Evolutionary conservation across 352 stramenopile genomes (phyloP).

Genomic region (Pythium brassicae): DNA sequence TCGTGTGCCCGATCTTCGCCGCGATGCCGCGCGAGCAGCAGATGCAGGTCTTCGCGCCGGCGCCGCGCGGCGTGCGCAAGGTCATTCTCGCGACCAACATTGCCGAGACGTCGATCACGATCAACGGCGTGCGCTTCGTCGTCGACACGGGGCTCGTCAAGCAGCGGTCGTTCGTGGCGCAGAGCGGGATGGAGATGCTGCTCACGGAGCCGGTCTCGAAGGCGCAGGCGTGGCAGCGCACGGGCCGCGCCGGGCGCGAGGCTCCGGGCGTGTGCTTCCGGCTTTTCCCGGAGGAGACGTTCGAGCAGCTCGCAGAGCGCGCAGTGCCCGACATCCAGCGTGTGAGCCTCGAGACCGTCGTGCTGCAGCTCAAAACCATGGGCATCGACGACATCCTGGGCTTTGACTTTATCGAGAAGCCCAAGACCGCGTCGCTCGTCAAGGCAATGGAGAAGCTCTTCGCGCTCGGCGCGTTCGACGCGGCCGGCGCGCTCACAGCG

Average conservation of each 20-base stretch:
- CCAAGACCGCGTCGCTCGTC: conserved; percentile 63
- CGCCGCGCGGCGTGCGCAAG: conserved; percentile 79
- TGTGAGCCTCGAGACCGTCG: conserved; percentile 79
- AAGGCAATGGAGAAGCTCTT: conserved; percentile 85
- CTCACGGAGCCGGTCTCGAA: conserved; percentile 86
- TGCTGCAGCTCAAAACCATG: conserved; percentile 86
- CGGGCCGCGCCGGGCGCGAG: conserved; percentile 84
- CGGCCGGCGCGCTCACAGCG: conserved; percentile 57
- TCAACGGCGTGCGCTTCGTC: conserved; percentile 93
- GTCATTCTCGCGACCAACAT: conserved; percentile 96
- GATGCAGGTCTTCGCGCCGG: conserved; percentile 90
- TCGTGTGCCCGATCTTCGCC: conserved; percentile 95
- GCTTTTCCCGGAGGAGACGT: conserved; percentile 81
- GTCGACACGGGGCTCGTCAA: conserved; percentile 87
- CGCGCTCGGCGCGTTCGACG: conserved; percentile 63
- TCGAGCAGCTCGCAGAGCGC: conserved; percentile 72
- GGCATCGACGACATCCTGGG: conserved; percentile 77
- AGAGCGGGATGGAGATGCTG: conserved; percentile 87
- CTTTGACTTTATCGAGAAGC: conserved; percentile 89
- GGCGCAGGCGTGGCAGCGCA: conserved; percentile 89
- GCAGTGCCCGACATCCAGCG: conserved; percentile 83
- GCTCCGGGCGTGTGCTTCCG: conserved; percentile 77
- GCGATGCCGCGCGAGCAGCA: conserved; percentile 94
- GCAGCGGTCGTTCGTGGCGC: conserved; percentile 83
- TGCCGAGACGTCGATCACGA: conserved; percentile 98